phyloP scores from a whole-genome alignment of 1,139 yeast genomes.

The Protomyces gravidus region DNA sequence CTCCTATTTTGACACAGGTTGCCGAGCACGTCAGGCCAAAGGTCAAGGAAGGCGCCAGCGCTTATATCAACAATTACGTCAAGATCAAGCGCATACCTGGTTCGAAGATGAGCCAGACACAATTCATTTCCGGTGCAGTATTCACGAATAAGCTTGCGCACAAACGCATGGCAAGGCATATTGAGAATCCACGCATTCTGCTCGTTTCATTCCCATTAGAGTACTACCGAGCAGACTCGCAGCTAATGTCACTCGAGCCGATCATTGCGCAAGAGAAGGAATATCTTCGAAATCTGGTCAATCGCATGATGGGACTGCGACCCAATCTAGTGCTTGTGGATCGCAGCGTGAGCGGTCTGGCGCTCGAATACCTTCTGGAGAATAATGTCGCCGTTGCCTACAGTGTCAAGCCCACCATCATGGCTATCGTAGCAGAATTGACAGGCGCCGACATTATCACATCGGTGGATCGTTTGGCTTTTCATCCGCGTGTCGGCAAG shows the following conservation, averaged over 20 bases:
- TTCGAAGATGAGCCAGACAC: constrained; percentile 55
- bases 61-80: constrained; percentile 81
- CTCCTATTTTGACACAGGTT: constrained; percentile 47
- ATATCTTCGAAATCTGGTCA: constrained; percentile 73
- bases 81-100: constrained; percentile 83
- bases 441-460: constrained; percentile 76
- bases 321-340: constrained; percentile 81
- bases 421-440: constrained; percentile 72
- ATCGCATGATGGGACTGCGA: constrained; percentile 65
- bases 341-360: constrained; percentile 78
- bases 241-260: constrained; percentile 72
- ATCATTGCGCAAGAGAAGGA: constrained; percentile 86
- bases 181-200: constrained; percentile 69
- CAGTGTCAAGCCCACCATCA: constrained; percentile 75
- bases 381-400: constrained; percentile 70
- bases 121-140: constrained; percentile 69
- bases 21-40: constrained; percentile 53
- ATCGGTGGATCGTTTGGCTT: constrained; percentile 61
- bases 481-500: constrained; percentile 60
- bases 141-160: constrained; percentile 84
- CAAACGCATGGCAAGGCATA: constrained; percentile 64
- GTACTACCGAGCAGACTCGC: constrained; percentile 61
- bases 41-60: constrained; percentile 60
- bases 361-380: constrained; percentile 63
- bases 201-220: constrained; percentile 86